Evolutionary conservation across 305 asterid species (phyloP), one percentile per base, ranked within the genome.

Genomic region (Fraxinus greggii): DNA sequence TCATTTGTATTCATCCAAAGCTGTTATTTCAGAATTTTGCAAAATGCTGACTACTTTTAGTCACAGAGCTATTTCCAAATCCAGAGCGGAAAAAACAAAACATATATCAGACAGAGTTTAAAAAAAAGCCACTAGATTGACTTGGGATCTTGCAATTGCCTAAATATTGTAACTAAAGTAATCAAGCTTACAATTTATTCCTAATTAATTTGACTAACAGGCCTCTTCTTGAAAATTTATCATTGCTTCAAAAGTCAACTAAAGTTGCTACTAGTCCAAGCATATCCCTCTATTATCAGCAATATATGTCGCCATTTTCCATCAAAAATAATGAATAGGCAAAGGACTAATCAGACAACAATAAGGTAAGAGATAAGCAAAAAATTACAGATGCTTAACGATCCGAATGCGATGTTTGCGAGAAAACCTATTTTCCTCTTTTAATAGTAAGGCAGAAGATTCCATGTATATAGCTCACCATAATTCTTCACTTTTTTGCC

Each of bases 51-150:
- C 67, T 81, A 59, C 82, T 51, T 56, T 75, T 21, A 59, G 78
- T 67, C 35, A 81, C 38, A 54, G 78, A 21, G 45, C 59, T 79
- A 72, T 75, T 26, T 65, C 78, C 77, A 73, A 63, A 31, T 80
- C 29, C 33, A 32, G 73, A 35, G 32, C 33, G 26, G 26, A 28
- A 77, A 74, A 26, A 45, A 72, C 38, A 36, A 56, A 32, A 7
- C 75, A 81, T 54, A 65, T 32, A 17, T 40, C 77, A 42, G 83
- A 70, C 56, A 72, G 31, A 42, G 69, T 23, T 7, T 75, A 13
- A 42, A 15, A 38, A 28, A 74, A 74, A 36, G 63, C 28, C 79
- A 75, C 36, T 32, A 76, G 21, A 76, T 28, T 26, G 26, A 56
- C 33, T 29, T 76, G 7, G 1, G 21, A 19, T 15, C 35, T 42